Percentiles rank a stretch among this genome's conserved stretches.
These are phyloP conservation scores for Sphaerostilbella broomeana DNA, from an alignment of 2,329 filamentous ascomycete species.

Conservation along the genomic window DNA sequence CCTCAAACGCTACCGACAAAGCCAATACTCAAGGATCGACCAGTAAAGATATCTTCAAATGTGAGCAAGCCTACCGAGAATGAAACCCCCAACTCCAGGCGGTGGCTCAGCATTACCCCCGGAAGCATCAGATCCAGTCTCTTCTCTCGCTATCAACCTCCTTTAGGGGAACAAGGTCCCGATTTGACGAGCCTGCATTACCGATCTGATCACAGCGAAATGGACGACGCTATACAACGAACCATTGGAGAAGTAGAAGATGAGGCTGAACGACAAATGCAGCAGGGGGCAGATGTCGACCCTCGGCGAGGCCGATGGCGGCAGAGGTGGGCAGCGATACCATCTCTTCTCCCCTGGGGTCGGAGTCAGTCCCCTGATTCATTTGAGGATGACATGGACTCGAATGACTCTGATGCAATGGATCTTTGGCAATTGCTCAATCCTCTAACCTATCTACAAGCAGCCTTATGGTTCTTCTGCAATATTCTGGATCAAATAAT, in stretches of 20 bases:
- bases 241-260: slow-evolving; percentile 17
- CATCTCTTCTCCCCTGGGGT: slow-evolving; percentile 12
- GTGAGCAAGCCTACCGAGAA: too few species aligned
- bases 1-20: too few species aligned
- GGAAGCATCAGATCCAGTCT: not conserved
- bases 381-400: slow-evolving; percentile 13
- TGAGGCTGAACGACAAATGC: slow-evolving; percentile 7
- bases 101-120: not conserved
- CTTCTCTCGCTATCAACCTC: not conserved
- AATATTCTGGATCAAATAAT: slow-evolving; percentile 17
- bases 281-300: slow-evolving; percentile 5
- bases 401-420: slow-evolving; percentile 11
- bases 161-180: too few species aligned
- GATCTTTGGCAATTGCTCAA: slow-evolving; percentile 25
- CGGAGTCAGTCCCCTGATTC: slow-evolving; percentile 10
- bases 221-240: slow-evolving; percentile 19
- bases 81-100: not conserved
- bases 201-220: slow-evolving; percentile 17
- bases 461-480: slow-evolving; percentile 20
- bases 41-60: not conserved
- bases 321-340: slow-evolving; percentile 18
- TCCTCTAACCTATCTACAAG: slow-evolving; percentile 26
- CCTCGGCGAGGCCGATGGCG: slow-evolving; percentile 12
- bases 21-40: not conserved
- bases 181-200: not conserved